Evolutionary conservation across 441 rosid species (phyloP), one percentile per base, ranked within the genome.

Genomic region (Bocquillonia castaneifolia): DNA sequence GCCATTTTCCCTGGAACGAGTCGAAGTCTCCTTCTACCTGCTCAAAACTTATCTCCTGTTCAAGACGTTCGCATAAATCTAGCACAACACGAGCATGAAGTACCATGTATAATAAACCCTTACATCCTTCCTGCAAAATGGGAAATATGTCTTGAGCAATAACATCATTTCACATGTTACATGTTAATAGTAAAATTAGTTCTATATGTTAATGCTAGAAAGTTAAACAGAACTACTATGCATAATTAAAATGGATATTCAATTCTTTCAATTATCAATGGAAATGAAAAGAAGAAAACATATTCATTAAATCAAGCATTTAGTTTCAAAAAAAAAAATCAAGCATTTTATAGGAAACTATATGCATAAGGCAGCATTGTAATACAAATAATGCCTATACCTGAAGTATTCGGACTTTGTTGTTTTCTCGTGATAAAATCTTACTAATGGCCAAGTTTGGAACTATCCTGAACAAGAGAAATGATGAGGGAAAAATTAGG

Each of bases 21-120:
- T 91, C 84, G 20, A 94, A 94, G 76, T 94, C 99, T 56, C 99
- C 99, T 79, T 94, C 97, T 4, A 84, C 95, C 81, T 94, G 99
- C 85, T 83, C 85, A 76, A 91, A 94, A 76, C 85, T 82, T 70
- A 94, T 86, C 86, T 94, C 94, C 73, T 83, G 83, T 69, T 90
- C 96, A 72, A 82, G 90, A 57, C 63, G 85, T 78, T 94, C 99
- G 66, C 86, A 74, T 78, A 94, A 81, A 76, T 91, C 97, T 17
- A 94, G 88, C 71, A 94, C 85, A 74, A 91, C 97, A 63, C 97
- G 90, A 5, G 97, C 97, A 76, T 94, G 99, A 77, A 94, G 99
- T 63, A 91, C 91, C 97, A 94, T 90, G 79, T 94, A 94, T 63
- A 94, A 73, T 61, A 91, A 83, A 53, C 96, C 99, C 78, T 94